Base-by-base conservation (phyloP, 2,329 filamentous ascomycete genomes). In the Epichloe sp. region DNA sequence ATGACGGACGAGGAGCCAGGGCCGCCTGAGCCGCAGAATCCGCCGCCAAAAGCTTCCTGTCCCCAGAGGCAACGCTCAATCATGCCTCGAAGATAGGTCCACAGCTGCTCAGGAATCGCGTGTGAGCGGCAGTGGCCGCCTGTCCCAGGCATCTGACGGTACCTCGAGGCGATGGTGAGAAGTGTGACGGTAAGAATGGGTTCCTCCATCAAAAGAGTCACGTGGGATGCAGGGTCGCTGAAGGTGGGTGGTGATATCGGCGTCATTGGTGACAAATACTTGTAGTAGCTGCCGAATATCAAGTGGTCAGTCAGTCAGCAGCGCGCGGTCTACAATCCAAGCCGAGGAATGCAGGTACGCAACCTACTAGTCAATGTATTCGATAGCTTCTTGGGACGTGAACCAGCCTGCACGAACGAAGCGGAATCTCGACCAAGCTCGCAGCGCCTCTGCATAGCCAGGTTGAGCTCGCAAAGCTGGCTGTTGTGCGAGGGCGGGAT, bases 401-500 rank as follows among this genome's bases (percentile, higher is more conserved):
- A 98, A 93, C 91, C 91, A 97, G 10, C 93, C 93, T 8, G 89
- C 89, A 50, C 89, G 83, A n/a, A 97, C 91, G 63, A 97, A 97
- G 43, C 90, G 83, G 65, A 96, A 90, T 56, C 88, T 77, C 2
- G 84, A 82, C 93, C 93, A 98, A n/a, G 88, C 85, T 60, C 81
- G 83, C 53, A 95, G 70, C 0, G 90, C 90, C 52, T 86, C 80
- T 42, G 77, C 70, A 58, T 83, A 83, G 48, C 81, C 75, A 34
- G 75, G 71, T 55, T 80, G 73, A 47, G 69, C 58, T 55, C 72
- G 65, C 55, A 72, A 59, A 52, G 71, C 68, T 41, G 73, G 59
- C 56, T 71, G 59, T 56, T 71, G 68, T 54, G 67, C 68, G 46
- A 75, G 61, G 50, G 68, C 68, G 5, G 72, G 72, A 44, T 79